These are phyloP conservation scores for Byssochlamys sp. DNA, from an alignment of 2,329 filamentous ascomycete genomes.

Conservation along the genomic window DNA sequence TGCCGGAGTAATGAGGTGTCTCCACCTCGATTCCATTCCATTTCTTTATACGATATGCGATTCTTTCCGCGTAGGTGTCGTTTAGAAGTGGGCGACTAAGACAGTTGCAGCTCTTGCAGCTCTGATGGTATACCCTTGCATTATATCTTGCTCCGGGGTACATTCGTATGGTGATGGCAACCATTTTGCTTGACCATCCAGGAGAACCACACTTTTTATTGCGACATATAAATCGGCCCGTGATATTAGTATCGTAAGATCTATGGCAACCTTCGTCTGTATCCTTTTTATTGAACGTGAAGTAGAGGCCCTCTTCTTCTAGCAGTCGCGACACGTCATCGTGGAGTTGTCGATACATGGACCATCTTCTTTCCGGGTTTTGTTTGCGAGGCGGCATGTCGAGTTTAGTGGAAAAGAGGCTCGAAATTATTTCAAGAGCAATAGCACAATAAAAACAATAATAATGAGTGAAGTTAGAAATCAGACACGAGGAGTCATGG, in stretches of 20 bases:
- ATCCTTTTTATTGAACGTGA: conserved; percentile 24
- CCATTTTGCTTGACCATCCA: conserved; percentile 33
- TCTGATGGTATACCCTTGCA: conserved; percentile 37
- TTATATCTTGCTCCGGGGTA: conserved; percentile 33
- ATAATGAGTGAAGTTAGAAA: too few relatives aligned
- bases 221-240: conserved; percentile 32
- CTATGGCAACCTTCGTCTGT: conserved; percentile 14
- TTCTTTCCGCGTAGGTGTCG: conserved; percentile 33
- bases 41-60: conserved; percentile 35
- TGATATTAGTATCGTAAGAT: conserved; percentile 34
- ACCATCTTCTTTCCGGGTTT: conserved; percentile 22
- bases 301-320: conserved; percentile 18
- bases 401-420: too few relatives aligned
- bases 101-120: conserved; percentile 27
- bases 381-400: conserved; percentile 2
- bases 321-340: conserved; percentile 22
- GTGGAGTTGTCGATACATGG: conserved; percentile 25
- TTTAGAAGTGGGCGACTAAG: conserved; percentile 27
- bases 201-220: conserved; percentile 21
- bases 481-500: too few relatives aligned
- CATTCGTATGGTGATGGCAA: conserved; percentile 36
- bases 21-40: conserved; percentile 28
- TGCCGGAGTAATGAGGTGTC: conserved; percentile 3
- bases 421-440: too few relatives aligned
- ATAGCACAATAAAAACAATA: too few relatives aligned